These are phyloP conservation scores for Lentinula sp. DNA, from an alignment of 768 basidiomycete genomes.

Conservation along the genomic window DNA sequence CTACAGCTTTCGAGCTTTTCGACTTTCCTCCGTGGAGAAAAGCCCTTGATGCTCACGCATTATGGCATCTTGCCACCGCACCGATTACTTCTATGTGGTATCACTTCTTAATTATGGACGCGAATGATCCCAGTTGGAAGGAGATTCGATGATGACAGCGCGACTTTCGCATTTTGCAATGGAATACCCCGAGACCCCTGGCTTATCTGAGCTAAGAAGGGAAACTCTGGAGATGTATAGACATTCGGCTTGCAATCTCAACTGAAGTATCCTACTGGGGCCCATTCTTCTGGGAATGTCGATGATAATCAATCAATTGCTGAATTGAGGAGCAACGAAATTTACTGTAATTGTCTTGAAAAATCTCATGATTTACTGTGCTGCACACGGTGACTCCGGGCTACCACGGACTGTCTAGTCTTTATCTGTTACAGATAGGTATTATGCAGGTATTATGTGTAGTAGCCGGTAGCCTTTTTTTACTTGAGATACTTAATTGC, in stretches of 20 bases:
- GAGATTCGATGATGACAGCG: conserved; percentile 17
- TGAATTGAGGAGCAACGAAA: neutral
- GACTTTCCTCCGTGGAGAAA: conserved; percentile 82
- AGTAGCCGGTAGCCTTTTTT: neutral
- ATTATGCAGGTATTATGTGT: too few relatives aligned
- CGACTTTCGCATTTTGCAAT: neutral
- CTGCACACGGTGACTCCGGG: neutral
- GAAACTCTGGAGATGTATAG: neutral
- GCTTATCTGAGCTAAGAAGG: neutral
- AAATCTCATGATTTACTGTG: neutral
- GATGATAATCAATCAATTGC: neutral
- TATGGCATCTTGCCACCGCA: conserved; percentile 89
- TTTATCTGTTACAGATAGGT: neutral
- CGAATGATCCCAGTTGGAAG: conserved; percentile 68
- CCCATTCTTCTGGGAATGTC: neutral
- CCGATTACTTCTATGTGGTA: conserved; percentile 82
- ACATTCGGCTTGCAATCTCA: neutral
- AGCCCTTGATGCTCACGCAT: conserved; percentile 80
- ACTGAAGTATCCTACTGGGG: neutral
- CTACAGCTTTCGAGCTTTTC: conserved; percentile 81
- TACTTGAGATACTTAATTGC: neutral
- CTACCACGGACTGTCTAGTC: neutral
- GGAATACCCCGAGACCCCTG: neutral
- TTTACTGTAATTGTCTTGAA: neutral
- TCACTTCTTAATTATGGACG: conserved; percentile 71